Base-by-base conservation (phyloP, 768 basidiomycete genomes). In the Dioszegia aurantiaca region DNA sequence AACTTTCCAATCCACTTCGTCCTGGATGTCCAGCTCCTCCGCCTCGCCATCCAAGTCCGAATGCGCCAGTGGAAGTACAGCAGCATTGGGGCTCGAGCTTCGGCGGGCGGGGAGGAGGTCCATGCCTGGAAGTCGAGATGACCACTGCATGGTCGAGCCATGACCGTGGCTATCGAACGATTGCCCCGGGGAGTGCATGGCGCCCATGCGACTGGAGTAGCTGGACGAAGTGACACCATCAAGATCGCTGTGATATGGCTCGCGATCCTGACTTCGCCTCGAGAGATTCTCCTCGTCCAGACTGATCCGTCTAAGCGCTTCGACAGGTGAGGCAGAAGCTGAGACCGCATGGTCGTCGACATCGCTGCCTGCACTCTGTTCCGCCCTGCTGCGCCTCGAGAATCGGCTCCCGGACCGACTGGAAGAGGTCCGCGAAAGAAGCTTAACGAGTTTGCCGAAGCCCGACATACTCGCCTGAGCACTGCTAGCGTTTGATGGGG, bases 401-500 rank as follows among this genome's bases (percentile, higher is more conserved):
- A 45, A 55, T 5, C 54, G 41, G 31, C 54, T 43, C 21, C 43
- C 54, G 5, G 54, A 44, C 5, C 54, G 54, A 36, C 54, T 31
- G 26, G 54, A 46, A 36, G 31, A 64, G 9, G 55, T 68, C 6
- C 75, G 60, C 21, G 69, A 66, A 16, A 74, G 60, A 14, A 74
- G 52, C 28, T 64, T 56, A 12, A 59, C 68, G 17, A 76, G 48
- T 44, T 70, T 73, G 30, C 67, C 65, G 12, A 75, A 37, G 24
- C 52, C 57, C 14, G 40, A 23, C 56, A 49, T 41, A 55, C 45
- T 58, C 21, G 21, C 51, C 40, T 53, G 51, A 19, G 60, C 62
- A 37, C 64, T 65, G 14, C 62, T 65, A 12, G 72, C 74, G 36
- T 68, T 72, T 37, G 70, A 73, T 17, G 70, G 61, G n/a, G 73